Conservation (phyloP, 768 basidiomycete species). For the Pholiota microspora region DNA sequence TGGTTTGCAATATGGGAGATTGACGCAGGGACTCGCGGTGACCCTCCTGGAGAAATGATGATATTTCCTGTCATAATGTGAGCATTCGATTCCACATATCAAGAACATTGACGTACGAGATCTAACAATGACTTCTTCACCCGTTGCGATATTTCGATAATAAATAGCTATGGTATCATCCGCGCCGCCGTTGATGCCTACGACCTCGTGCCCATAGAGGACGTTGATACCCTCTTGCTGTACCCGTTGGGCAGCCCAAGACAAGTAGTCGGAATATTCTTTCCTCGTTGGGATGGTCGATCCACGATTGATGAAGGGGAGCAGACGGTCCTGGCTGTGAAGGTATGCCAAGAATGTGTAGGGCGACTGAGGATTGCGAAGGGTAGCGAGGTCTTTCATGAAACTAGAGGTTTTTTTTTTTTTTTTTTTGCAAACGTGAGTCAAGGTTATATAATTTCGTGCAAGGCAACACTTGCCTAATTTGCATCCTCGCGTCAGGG, state of each 20-base stretch:
- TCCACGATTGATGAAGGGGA: constrained; percentile 52
- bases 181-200: constrained; percentile 30
- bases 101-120: constrained; percentile 32
- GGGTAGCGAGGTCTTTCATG: constrained; percentile 53
- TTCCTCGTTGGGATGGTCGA: constrained; percentile 49
- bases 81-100: neutral
- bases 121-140: constrained; percentile 29
- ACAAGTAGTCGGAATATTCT: constrained; percentile 53
- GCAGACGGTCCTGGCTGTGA: constrained; percentile 45
- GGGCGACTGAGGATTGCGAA: constrained; percentile 48
- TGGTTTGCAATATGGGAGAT: constrained; percentile 29
- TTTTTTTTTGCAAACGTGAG: neutral
- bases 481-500: constrained; percentile 52
- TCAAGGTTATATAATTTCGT: neutral
- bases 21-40: constrained; percentile 39
- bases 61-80: constrained; percentile 35
- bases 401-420: constrained; percentile 36
- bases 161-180: constrained; percentile 37
- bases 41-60: constrained; percentile 50
- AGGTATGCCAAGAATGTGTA: constrained; percentile 54
- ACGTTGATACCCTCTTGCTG: constrained; percentile 41
- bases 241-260: constrained; percentile 48
- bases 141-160: constrained; percentile 32
- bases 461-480: constrained; percentile 35
- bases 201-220: constrained; percentile 45